These are phyloP conservation scores for Spirogloea muscicola DNA, from an alignment of 139 green algal genomes.

Conservation along the genomic window DNA sequence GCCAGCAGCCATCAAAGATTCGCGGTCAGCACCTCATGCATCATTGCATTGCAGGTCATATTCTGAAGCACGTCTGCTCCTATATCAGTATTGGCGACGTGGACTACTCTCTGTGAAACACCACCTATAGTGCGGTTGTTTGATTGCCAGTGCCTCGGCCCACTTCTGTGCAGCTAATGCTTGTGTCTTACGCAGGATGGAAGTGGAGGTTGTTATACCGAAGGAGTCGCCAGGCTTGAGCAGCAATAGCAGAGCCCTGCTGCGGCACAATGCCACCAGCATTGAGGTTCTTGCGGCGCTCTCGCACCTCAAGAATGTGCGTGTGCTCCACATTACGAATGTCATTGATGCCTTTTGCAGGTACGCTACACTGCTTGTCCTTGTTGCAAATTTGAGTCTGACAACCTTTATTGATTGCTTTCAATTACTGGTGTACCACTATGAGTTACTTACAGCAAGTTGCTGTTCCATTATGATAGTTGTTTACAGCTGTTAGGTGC, in stretches of 20 bases:
- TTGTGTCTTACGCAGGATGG: neutral
- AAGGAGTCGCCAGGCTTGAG: neutral
- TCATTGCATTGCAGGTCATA: neutral
- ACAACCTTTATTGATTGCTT: neutral
- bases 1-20: neutral
- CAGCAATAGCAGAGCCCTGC: neutral
- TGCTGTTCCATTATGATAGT: neutral
- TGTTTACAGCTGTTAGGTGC: too few relatives aligned
- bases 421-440: neutral
- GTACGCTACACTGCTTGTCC: neutral
- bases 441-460: neutral
- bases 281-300: slow-evolving; percentile 8
- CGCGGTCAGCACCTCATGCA: neutral
- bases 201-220: neutral
- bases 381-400: too few relatives aligned
- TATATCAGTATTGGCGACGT: neutral
- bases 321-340: slow-evolving; percentile 12
- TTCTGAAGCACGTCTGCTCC: neutral
- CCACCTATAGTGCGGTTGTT: too few relatives aligned
- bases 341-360: slow-evolving; percentile 21
- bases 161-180: too few relatives aligned
- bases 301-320: neutral
- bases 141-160: too few relatives aligned
- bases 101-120: neutral
- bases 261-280: slow-evolving; percentile 12